Base-by-base conservation (phyloP, 2,329 filamentous ascomycete species). In the Fusarium ambrosium region DNA sequence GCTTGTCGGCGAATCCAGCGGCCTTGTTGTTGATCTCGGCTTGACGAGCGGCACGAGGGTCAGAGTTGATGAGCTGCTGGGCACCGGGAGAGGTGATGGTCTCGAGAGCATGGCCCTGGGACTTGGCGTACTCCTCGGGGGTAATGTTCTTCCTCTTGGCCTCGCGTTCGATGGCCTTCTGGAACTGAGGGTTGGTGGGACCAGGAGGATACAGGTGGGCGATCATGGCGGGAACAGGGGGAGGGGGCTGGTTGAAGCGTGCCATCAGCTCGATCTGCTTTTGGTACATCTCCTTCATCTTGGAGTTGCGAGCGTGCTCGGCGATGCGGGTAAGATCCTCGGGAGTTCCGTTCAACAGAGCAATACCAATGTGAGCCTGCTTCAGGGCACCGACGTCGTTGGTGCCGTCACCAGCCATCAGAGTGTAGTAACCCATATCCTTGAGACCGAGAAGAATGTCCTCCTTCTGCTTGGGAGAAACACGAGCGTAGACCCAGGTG, bases 241-340 rank as follows among this genome's bases (percentile, higher is more conserved):
- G 97, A 2, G 91, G 83, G 16, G 95, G 94, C 83, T 98, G 95
- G 82, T 97, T 98, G 89, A 98, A 99, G 74, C 96, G 91, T 81
- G 93, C 90, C 94, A 99, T 98, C 82, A 99, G 89, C 56, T 92
- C 87, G 66, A 93, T 90, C 83, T 99, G 97, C 88, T 99, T 98
- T 86, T 98, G 95, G 82, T 99, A 99, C 74, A 99, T 91, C 75
- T 98, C 95, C 89, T 98, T 98, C 94, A 99, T 97, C 88, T 95
- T 97, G 45, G 93, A 97, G 83, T 95, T 97, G 78, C 97, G 93
- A 80, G 93, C 92, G 84, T 99, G 95, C 81, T 98, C 97, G 29
- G 94, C 93, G 78, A 99, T 99, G 82, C 93, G 95, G 66, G 92
- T 92, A 64, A 99, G 89, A 81, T 98, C 97, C 24, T 98, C 94